These are phyloP conservation scores for Dictyostelium capitatum DNA, from an alignment of 78 protist species.

Conservation along the genomic window DNA sequence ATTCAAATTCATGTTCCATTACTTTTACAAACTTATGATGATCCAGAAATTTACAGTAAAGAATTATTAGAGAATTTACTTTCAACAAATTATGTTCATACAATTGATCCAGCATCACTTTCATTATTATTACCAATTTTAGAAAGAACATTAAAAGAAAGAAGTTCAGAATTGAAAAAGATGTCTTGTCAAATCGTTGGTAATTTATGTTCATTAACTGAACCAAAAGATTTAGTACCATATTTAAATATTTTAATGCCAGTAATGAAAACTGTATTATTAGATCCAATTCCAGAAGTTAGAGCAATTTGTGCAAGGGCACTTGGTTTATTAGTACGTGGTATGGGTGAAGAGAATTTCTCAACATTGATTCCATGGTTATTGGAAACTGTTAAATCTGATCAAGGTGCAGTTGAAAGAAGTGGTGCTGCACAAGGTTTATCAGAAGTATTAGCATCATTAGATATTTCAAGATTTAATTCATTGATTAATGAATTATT, in stretches of 20 bases:
- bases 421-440: conserved; percentile 96
- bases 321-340: conserved; percentile 79
- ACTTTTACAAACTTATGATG: conserved; percentile 90
- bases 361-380: conserved; percentile 89
- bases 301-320: conserved; percentile 79
- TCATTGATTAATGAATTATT: conserved; percentile 77
- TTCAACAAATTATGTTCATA: conserved; percentile 90
- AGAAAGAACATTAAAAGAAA: conserved; percentile 91
- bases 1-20: conserved; percentile 86
- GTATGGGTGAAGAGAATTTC: conserved; percentile 91
- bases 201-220: conserved; percentile 88
- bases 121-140: conserved; percentile 96
- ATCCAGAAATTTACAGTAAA: conserved; percentile 86
- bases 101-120: conserved; percentile 97
- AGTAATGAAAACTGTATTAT: conserved; percentile 79
- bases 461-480: conserved; percentile 85
- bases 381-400: conserved; percentile 76
- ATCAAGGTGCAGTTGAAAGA: conserved; percentile 89
- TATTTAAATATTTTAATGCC: conserved; percentile 87
- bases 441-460: conserved; percentile 84
- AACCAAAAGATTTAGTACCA: conserved; percentile 89
- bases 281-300: conserved; percentile 94
- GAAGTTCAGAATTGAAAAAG: conserved; percentile 84
- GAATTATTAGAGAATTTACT: conserved; percentile 89
- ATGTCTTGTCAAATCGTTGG: conserved; percentile 89